A percentile compares a stretch with the other conserved stretches of the same genome.
Evolutionary conservation across 441 rosid species (phyloP).

Genomic region (Mallotus japonicus): DNA sequence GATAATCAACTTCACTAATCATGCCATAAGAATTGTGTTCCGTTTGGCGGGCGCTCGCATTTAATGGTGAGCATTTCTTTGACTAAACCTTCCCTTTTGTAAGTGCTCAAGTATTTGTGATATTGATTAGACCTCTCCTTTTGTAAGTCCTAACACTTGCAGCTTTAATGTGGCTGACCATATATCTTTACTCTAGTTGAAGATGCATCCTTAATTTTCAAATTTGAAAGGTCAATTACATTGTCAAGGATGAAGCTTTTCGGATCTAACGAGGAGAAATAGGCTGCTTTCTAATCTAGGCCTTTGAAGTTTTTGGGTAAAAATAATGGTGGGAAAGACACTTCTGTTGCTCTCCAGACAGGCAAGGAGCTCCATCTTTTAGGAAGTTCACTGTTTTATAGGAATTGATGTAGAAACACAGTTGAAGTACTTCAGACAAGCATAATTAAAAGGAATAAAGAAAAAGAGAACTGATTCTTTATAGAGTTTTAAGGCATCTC

Average conservation of each 20-base stretch:
- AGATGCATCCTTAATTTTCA: no score
- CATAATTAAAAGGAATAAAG: constrained; percentile 10
- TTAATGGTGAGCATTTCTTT: constrained; percentile 53
- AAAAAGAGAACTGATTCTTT: constrained; percentile 1
- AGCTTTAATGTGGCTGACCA: not conserved
- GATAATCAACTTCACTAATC: no score
- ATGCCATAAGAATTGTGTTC: not conserved
- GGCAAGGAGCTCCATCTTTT: not conserved
- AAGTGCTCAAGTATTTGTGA: not conserved
- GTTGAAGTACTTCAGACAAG: not conserved
- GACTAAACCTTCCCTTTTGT: not conserved
- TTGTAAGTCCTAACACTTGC: not conserved
- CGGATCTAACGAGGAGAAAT: no score
- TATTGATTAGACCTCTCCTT: not conserved
- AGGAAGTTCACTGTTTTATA: no score
- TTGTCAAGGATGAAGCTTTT: no score
- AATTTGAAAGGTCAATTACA: no score
- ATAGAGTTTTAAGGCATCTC: constrained; percentile 1
- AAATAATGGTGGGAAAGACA: constrained; percentile 21
- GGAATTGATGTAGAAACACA: not conserved
- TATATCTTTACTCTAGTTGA: not conserved
- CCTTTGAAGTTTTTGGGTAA: not conserved
- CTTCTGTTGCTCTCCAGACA: constrained; percentile 4
- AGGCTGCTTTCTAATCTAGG: no score
- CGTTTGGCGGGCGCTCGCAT: constrained; percentile 54